Conservation (phyloP, 345 rosid species). For the Brassica napus region DNA sequence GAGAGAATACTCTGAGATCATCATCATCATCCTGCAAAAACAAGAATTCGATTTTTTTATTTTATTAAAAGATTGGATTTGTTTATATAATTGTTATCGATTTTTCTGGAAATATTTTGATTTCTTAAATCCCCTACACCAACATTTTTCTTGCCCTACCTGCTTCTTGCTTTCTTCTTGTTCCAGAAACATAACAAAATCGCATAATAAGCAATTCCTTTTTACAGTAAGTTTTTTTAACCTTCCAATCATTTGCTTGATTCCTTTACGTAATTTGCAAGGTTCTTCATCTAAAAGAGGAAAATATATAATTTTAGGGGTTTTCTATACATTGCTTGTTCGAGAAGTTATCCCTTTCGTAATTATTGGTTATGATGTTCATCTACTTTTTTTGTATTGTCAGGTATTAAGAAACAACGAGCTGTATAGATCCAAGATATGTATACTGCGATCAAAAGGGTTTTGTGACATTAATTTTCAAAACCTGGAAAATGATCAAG, state of each 20-base stretch:
- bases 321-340: constrained; percentile 52
- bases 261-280: constrained; percentile 24
- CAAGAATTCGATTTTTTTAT: constrained; percentile 7
- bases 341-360: constrained; percentile 48
- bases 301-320: neutral
- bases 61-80: neutral
- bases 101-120: constrained; percentile 55
- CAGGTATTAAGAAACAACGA: constrained; percentile 32
- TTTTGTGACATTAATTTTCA: constrained; percentile 37
- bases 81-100: neutral
- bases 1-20: constrained; percentile 63
- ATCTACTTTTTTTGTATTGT: constrained; percentile 7
- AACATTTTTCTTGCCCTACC: constrained; percentile 29
- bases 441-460: constrained; percentile 42
- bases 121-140: constrained; percentile 31
- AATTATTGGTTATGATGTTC: neutral
- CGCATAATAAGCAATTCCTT: neutral
- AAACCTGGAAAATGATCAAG: constrained; percentile 49
- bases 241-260: constrained; percentile 19
- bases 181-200: constrained; percentile 15
- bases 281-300: neutral
- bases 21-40: constrained; percentile 37
- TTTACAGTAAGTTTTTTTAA: constrained; percentile 23
- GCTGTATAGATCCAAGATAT: constrained; percentile 39
- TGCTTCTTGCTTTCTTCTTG: neutral